These are phyloP conservation scores for Cordyceps cateniannulata DNA, from an alignment of 2,329 filamentous ascomycete species.

Conservation along the genomic window DNA sequence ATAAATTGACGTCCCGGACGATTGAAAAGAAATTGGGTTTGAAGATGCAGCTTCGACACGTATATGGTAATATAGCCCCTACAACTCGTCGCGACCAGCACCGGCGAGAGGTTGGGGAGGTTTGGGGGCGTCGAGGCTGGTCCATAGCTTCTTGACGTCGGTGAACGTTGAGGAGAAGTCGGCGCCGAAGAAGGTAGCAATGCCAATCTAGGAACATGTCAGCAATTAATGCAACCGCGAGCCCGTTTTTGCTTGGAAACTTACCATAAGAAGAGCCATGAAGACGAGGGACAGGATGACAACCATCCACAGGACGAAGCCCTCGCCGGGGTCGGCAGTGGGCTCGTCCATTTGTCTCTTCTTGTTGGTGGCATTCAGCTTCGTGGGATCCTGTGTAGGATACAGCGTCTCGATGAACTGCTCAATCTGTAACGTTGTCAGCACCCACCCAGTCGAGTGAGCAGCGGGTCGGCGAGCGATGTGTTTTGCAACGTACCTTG, in stretches of 20 bases:
- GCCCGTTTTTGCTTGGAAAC: constrained; percentile 24
- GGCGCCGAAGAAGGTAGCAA: constrained; percentile 75
- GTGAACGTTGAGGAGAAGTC: constrained; percentile 57
- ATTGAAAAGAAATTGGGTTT: background rate
- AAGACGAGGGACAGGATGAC: constrained; percentile 63
- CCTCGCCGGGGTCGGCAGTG: constrained; percentile 50
- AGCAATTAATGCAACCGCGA: background rate
- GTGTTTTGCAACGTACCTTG: constrained; percentile 49
- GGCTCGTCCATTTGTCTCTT: constrained; percentile 34
- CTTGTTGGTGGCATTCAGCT: constrained; percentile 36
- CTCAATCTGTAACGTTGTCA: constrained; percentile 58
- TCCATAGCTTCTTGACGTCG: constrained; percentile 18
- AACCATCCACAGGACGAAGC: constrained; percentile 57
- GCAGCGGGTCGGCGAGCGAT: background rate
- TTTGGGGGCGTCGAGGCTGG: constrained; percentile 15
- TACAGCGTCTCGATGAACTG: constrained; percentile 93
- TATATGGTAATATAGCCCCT: constrained; percentile 8
- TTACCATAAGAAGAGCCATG: constrained; percentile 74
- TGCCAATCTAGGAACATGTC: constrained; percentile 52
- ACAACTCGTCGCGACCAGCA: constrained; percentile 30
- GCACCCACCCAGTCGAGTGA: constrained; percentile 1
- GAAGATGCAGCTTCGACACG: constrained; percentile 6
- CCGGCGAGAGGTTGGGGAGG: constrained; percentile 20
- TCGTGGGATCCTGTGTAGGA: constrained; percentile 71
- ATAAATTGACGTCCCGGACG: background rate